Base-by-base conservation (phyloP, 306 rosid genomes). In the Vigna hirtella region DNA sequence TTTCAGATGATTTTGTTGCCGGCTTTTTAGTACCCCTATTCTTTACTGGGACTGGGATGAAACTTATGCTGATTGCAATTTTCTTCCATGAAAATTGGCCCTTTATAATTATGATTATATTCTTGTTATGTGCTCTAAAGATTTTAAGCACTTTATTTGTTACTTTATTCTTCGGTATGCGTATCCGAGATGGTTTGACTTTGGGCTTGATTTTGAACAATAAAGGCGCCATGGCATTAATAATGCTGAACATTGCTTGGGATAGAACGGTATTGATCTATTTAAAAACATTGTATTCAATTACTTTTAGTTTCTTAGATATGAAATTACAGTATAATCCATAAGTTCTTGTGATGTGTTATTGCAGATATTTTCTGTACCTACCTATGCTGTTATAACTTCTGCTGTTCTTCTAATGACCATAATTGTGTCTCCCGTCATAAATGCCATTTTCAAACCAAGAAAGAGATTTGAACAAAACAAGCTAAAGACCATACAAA, bases 151-250 rank as follows among this genome's bases (percentile, higher is more conserved):
- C 87, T 49, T 14, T 87, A 4, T 15, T 73, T 6, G 77, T 42
- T 7, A 40, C 82, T 22, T 49, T 24, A 16, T 57, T 82, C 28
- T 77, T 62, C 47, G 83, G 86, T 4, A 68, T 77, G 49, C 62
- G 38, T 2, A 0, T 45, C 34, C 22, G 40, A 48, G 85, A 84
- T 49, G 81, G 83, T 68, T 48, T 81, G 22, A 77, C 86, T 20
- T 36, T 87, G 2, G 90, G 87, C n/a, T 32, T 87, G 78, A 66
- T 87, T 38, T 42, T 82, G 20, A 87, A 84, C 43, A 84, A 88
- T 30, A 87, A 87, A 26, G 90, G 86, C 5, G 72, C 81, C 55
- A 30, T 84, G 66, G 82, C 86, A 10, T 10, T 87, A 0, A 50
- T 87, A 15, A 67, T 87, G 81, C 71, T 84, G 2, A 82, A 79